phyloP scores from a whole-genome alignment of 1,284 basidiomycete species.

The Cryptococcus depauperatus region DNA sequence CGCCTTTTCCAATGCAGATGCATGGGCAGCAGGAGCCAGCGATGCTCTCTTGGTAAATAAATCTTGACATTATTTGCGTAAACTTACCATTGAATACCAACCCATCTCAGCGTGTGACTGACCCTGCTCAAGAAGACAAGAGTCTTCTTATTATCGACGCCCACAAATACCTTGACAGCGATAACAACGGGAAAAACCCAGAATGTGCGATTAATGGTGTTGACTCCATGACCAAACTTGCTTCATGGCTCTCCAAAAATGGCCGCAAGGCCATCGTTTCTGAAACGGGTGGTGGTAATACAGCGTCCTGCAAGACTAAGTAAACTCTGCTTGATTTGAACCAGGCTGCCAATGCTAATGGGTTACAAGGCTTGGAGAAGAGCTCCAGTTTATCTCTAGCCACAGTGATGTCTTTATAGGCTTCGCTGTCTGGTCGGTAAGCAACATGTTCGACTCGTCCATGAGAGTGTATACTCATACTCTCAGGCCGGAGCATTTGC shows the following conservation, averaged over 20 bases:
- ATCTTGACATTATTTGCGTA: not conserved
- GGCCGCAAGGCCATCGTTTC: conserved; percentile 54
- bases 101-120: conserved; percentile 48
- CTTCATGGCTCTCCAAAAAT: conserved; percentile 49
- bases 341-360: not conserved
- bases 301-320: conserved; percentile 23
- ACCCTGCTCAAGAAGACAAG: conserved; percentile 51
- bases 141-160: conserved; percentile 53
- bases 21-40: conserved; percentile 41
- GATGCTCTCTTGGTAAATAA: conserved; percentile 43
- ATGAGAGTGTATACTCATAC: not conserved
- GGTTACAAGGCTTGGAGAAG: conserved; percentile 34
- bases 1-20: conserved; percentile 29
- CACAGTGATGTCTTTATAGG: conserved; percentile 49
- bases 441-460: too few relatives aligned
- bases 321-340: conserved; percentile 1
- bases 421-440: conserved; percentile 52
- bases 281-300: conserved; percentile 55
- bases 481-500: conserved; percentile 34
- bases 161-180: conserved; percentile 57
- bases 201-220: conserved; percentile 51
- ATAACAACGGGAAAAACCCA: conserved; percentile 53
- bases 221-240: conserved; percentile 48
- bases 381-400: conserved; percentile 50
- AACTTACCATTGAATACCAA: not conserved